Evolutionary conservation across 2,329 filamentous ascomycete genomes (phyloP), one percentile per base, ranked within the genome.

Genomic region (Botrytis aclada): DNA sequence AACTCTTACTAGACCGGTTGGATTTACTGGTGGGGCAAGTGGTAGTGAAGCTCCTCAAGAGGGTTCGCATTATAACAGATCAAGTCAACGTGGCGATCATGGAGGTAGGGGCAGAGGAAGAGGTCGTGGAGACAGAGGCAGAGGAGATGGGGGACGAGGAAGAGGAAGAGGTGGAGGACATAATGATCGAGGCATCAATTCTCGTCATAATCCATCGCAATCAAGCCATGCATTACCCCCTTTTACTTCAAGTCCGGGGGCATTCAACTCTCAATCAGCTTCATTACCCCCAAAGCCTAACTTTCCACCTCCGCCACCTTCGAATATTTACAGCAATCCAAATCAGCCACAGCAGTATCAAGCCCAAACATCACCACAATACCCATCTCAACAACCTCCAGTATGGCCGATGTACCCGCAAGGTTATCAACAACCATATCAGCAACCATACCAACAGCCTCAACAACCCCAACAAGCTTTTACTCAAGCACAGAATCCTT

Each of bases 1-100:
- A 75, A 91, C 92, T 8, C 85, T 95, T 29, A 82, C 90, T 32
- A 85, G 93, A 29, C 93, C 93, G 1, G 85, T 87, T 29, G 90
- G 90, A 66, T 89, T 91, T 76, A 81, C 85, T 79, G 70, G 70
- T 51, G 70, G 45, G 45, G 47, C 70, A 56, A 82, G 87, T 84
- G 78, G 83, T 79, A 60, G 65, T 78, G 84, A 79, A 79, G 81
- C 76, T 72, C 81, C 74, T 76, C 81, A 78, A 79, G 84, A 77
- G 81, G 80, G 80, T 78, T 72, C 70, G 12, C 62, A 47, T 41
- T 70, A 73, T 9, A 71, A 75, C 54, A 75, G 73, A 64, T 75
- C 79, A 54, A 72, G 71, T 51, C 74, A 76, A 12, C 65, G 64
- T 51, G 72, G 77, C 32, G 78, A 77, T 9, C 73, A 74, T 71